Evolutionary conservation across 2,329 filamentous ascomycete genomes (phyloP), one percentile per base, ranked within the genome.

Genomic region (Simplicillium sp.): DNA sequence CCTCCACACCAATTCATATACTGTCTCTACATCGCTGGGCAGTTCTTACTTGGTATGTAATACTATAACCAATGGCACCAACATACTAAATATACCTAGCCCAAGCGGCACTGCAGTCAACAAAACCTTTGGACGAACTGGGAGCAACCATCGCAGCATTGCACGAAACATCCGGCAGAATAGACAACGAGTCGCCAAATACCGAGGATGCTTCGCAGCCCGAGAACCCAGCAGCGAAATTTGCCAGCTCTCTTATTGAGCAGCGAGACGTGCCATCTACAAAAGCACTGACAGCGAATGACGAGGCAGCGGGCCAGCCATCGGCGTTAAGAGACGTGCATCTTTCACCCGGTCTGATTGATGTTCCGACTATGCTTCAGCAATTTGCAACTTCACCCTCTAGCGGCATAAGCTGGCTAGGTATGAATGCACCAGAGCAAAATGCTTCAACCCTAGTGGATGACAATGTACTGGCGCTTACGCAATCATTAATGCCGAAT

Each of bases 1-100:
- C 50, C 54, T 20, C 55, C 47, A 36, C 51, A 52, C 1, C 64
- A 65, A 36, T 65, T 66, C 44, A 52, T 56, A 3, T 63, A 66
- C 37, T 67, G 62, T 37, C 44, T 59, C 0, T 67, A 65, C 34
- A 51, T 67, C 59, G 33, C 45, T 52, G 13, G 56, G 56, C 3
- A 61, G 65, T 41, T 48, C 55, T 17, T 42, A 9, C n/a, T 42
- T 1, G 9, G 40, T 45, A 38, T 15, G 43, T 40, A 9, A 2
- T 18, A 14, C 5, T 12, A 16, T 3, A 6, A 14, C 4, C 5
- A 37, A 11, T n/a, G 32, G 13, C 14, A 25, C 13, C 11, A 33
- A 7, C 2, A 20, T 18, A 31, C 32, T 38, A n/a, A 39, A 13
- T 13, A 4, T 11, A 7, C 8, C 32, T 25, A 16, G 4, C 15